phyloP scores from a whole-genome alignment of 257 asterid genomes.

The Solanum gracilifrons region DNA sequence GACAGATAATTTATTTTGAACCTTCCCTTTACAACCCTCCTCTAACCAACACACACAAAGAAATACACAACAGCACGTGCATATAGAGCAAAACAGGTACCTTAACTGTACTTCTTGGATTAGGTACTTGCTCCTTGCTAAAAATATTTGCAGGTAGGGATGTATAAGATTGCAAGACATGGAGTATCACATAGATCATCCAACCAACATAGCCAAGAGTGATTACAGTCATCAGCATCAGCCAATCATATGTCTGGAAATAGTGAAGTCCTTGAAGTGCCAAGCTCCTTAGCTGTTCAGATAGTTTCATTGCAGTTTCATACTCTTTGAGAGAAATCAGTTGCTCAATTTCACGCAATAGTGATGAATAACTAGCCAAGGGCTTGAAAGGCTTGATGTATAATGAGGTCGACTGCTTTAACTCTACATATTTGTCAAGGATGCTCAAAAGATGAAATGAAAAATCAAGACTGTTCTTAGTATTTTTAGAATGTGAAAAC shows the following conservation, averaged over 20 bases:
- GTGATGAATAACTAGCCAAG: conserved; percentile 33
- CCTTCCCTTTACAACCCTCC: neutral
- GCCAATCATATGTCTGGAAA: conserved; percentile 95
- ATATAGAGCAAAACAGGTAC: conserved; percentile 15
- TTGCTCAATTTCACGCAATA: conserved; percentile 55
- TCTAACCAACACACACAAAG: neutral
- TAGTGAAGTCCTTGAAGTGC: conserved; percentile 86
- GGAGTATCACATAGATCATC: conserved; percentile 80
- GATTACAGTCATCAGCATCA: conserved; percentile 82
- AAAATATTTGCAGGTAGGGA: conserved; percentile 37
- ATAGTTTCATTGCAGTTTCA: conserved; percentile 52
- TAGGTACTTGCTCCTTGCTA: conserved; percentile 32
- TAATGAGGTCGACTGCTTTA: conserved; percentile 57
- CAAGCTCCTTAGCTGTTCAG: conserved; percentile 77
- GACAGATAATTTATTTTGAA: neutral
- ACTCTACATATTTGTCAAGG: conserved; percentile 53
- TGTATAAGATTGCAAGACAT: conserved; percentile 78
- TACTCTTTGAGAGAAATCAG: conserved; percentile 45
- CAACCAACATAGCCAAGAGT: conserved; percentile 93
- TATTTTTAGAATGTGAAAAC: neutral
- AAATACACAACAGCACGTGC: neutral
- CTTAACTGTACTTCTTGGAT: conserved; percentile 42
- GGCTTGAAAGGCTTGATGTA: conserved; percentile 85
- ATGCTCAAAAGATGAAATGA: conserved; percentile 3
- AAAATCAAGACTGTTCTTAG: neutral